These are phyloP conservation scores for Dichotomopilus funicola DNA, from an alignment of 2,329 filamentous ascomycete species.

Conservation along the genomic window DNA sequence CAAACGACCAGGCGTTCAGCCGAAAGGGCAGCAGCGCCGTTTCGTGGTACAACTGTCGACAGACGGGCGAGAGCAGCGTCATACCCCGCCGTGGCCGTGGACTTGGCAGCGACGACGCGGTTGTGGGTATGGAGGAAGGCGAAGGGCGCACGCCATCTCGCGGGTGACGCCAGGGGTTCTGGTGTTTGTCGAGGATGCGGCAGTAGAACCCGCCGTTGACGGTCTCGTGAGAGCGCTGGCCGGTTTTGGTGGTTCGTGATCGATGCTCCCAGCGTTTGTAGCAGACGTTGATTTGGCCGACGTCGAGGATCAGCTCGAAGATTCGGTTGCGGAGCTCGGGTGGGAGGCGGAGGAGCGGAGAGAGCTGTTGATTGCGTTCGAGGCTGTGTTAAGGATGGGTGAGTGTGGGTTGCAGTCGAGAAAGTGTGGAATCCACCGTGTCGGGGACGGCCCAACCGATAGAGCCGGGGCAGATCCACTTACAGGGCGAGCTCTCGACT, in stretches of 20 bases:
- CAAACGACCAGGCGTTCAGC: slow-evolving; percentile 32
- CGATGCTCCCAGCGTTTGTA: slow-evolving; percentile 26
- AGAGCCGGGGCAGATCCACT: background rate
- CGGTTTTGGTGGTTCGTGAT: slow-evolving; percentile 13
- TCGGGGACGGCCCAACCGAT: background rate
- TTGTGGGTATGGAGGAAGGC: background rate
- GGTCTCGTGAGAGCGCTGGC: slow-evolving; percentile 18
- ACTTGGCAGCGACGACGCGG: background rate
- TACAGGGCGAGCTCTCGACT: slow-evolving; percentile 16
- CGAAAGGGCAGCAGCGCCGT: slow-evolving; percentile 30
- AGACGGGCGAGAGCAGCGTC: slow-evolving; percentile 30
- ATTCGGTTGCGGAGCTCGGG: slow-evolving; percentile 31
- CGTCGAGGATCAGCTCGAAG: slow-evolving; percentile 28
- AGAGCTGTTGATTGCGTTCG: slow-evolving; percentile 21
- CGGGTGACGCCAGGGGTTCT: slow-evolving; percentile 27
- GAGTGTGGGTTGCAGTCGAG: background rate
- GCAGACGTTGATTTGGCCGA: slow-evolving; percentile 31
- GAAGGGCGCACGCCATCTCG: too few relatives aligned
- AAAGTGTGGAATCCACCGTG: background rate
- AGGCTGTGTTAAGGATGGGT: background rate
- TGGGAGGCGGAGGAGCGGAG: slow-evolving; percentile 29
- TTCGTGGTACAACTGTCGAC: slow-evolving; percentile 33
- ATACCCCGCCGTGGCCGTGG: slow-evolving; percentile 16
- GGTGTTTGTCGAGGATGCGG: slow-evolving; percentile 22
- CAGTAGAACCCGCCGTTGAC: slow-evolving; percentile 28